phyloP scores from a whole-genome alignment of 2,329 filamentous ascomycete genomes.

The Akanthomyces uredinophilus region DNA sequence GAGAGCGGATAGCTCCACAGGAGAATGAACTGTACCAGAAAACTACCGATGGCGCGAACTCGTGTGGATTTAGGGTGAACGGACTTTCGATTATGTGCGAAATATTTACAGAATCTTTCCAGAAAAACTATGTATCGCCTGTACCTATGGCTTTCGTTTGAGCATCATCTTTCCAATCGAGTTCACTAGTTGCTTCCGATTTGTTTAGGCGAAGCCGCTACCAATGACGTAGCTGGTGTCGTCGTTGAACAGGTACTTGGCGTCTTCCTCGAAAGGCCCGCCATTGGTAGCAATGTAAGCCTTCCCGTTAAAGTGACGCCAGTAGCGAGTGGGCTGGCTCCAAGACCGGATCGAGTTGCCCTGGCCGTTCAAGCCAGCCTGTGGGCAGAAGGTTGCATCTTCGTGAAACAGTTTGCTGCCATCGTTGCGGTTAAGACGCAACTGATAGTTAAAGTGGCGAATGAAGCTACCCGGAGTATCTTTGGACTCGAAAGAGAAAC shows the following conservation, averaged over 20 bases:
- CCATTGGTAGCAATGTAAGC: slow-evolving; percentile 33
- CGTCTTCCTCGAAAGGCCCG: slow-evolving; percentile 32
- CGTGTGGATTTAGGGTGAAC: too few species aligned
- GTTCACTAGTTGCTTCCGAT: too few species aligned
- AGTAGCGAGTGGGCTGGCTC: slow-evolving; percentile 54
- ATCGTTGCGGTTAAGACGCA: slow-evolving; percentile 47
- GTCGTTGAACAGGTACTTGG: background rate
- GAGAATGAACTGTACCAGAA: too few species aligned
- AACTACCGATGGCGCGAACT: too few species aligned
- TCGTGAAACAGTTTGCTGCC: slow-evolving; percentile 52
- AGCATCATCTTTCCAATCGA: too few species aligned
- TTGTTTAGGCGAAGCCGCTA: background rate
- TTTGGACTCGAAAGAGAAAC: slow-evolving; percentile 56
- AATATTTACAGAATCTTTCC: too few species aligned
- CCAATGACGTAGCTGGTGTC: background rate
- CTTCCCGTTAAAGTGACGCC: slow-evolving; percentile 45
- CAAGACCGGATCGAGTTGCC: slow-evolving; percentile 52
- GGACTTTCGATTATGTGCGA: too few species aligned
- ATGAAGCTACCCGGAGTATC: slow-evolving; percentile 56
- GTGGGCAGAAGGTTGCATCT: slow-evolving; percentile 59
- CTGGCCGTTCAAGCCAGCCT: slow-evolving; percentile 44
- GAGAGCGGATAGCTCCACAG: too few species aligned
- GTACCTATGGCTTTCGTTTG: too few species aligned
- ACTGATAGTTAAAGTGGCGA: slow-evolving; percentile 49
- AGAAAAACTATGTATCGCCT: too few species aligned